These are phyloP conservation scores for Fusarium compactum DNA, from an alignment of 2,329 filamentous ascomycete genomes.

Conservation along the genomic window DNA sequence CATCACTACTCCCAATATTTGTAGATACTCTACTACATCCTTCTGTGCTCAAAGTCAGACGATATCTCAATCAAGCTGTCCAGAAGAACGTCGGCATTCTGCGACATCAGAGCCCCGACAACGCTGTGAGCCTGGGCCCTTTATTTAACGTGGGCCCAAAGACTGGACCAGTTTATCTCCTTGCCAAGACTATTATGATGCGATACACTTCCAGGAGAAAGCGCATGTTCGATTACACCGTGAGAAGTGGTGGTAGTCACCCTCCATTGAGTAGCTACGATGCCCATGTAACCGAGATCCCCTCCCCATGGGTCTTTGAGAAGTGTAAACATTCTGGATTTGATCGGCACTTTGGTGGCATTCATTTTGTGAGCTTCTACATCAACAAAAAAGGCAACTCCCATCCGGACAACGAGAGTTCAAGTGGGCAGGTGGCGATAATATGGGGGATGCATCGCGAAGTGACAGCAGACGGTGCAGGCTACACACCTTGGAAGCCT, in stretches of 20 bases:
- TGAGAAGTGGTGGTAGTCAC: constrained; percentile 22
- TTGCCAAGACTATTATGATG: neutral
- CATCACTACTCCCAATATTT: neutral
- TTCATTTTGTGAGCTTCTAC: constrained; percentile 36
- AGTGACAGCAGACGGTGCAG: no score
- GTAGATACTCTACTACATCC: neutral
- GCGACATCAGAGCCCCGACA: constrained; percentile 34
- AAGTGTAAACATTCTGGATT: constrained; percentile 12
- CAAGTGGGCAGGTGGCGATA: constrained; percentile 16
- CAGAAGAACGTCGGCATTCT: constrained; percentile 32
- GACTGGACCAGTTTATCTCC: constrained; percentile 39
- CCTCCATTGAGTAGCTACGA: constrained; percentile 35
- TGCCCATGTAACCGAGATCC: constrained; percentile 23
- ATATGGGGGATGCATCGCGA: constrained; percentile 40
- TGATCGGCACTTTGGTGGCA: constrained; percentile 35
- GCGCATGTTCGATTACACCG: neutral
- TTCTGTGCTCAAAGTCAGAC: neutral
- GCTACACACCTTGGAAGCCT: constrained; percentile 4
- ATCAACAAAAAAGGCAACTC: neutral
- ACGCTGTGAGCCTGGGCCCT: constrained; percentile 12
- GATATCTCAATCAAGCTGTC: constrained; percentile 13
- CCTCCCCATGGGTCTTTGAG: constrained; percentile 37
- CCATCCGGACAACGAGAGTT: neutral
- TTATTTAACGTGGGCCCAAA: neutral
- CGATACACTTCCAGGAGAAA: neutral